Evolutionary conservation across 352 stramenopile genomes (phyloP), one percentile per base, ranked within the genome.

Genomic region (Phytopythium litorale): DNA sequence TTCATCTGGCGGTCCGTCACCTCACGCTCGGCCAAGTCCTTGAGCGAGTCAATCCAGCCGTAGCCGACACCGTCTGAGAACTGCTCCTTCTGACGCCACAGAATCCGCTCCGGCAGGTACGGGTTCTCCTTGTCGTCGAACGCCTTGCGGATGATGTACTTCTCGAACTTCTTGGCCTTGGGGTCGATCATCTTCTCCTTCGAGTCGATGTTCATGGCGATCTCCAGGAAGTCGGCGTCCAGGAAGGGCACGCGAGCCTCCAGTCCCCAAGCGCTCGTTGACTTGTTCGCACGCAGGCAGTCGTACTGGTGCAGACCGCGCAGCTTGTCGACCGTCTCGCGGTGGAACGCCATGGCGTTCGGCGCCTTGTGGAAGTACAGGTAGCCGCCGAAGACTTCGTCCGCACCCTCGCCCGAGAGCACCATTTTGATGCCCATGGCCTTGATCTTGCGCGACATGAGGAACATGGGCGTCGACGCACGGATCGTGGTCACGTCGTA

Each of bases 371-470:
- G 97, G 88, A 99, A 99, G 88, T 99, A 99, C 42, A 99, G 77
- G 78, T 99, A 99, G 25, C 97, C 97, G 32, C 95, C 97, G 67
- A 99, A 98, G 7, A 99, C 88, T 69, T 99, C 97, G 70, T 99
- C 97, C 9, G 97, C 97, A 37, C 97, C 97, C 78, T 99, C 97
- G 21, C 97, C 97, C 21, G 84, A 98, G 25, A 99, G 79, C 56
- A 99, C 97, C 97, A 99, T 99, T 81, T 99, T 99, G 69, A 99
- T 98, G 50, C 97, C 97, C 95, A 99, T 99, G 53, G 97, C 97
- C 82, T 99, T 99, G 75, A 99, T 99, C 87, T 99, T 99, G 51
- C 97, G 78, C 8, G 89, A 84, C 97, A 99, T 99, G 53, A 99
- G 82, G 76, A 99, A 99, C 97, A 99, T 99, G n/a, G 97, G 97